These are phyloP conservation scores for Camelina hispida DNA, from an alignment of 345 rosid species.

Conservation along the genomic window DNA sequence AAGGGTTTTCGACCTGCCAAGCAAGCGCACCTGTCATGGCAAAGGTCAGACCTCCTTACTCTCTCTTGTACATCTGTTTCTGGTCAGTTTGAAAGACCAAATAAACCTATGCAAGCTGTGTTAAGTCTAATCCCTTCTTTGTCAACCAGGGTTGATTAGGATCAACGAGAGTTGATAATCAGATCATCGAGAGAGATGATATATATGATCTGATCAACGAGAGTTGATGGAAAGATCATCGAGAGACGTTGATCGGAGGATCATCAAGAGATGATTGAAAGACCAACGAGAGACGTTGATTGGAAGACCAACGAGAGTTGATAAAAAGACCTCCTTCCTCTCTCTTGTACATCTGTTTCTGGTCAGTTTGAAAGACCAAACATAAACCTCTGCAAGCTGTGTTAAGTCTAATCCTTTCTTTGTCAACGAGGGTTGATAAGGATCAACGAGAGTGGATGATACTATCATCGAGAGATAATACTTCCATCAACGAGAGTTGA, in stretches of 20 bases:
- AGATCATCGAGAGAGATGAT: too few species aligned
- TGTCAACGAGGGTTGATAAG: too few species aligned
- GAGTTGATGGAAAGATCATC: background rate
- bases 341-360: background rate
- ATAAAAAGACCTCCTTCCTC: background rate
- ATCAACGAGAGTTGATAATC: background rate
- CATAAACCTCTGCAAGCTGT: background rate
- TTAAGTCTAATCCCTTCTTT: background rate
- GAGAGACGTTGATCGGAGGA: background rate
- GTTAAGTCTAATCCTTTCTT: background rate
- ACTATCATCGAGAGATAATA: too few species aligned
- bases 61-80: background rate
- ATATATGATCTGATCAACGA: background rate
- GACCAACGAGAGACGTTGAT: background rate
- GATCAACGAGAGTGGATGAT: background rate
- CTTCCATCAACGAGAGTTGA: background rate
- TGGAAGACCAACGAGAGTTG: too few species aligned
- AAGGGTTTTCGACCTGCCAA: constrained; percentile 17
- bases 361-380: background rate
- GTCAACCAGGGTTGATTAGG: too few species aligned
- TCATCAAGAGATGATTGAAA: background rate
- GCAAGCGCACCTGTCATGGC: constrained; percentile 43
- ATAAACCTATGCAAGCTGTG: background rate
- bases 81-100: background rate
- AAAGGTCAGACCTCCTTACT: constrained; percentile 1